phyloP scores from a whole-genome alignment of 257 asterid genomes.

The Solanum rostratum region DNA sequence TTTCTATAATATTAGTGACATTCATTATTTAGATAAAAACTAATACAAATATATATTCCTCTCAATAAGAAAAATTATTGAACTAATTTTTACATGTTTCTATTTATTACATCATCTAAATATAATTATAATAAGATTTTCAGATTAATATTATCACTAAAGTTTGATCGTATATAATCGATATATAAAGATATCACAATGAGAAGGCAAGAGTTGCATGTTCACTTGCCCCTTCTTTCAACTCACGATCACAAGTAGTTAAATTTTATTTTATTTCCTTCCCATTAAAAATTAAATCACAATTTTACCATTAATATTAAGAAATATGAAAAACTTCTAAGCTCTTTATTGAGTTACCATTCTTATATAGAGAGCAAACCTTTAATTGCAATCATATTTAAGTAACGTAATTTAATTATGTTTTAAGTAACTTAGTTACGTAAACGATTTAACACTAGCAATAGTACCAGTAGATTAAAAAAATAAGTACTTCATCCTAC shows the following conservation, averaged over 20 bases:
- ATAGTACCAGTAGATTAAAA: not conserved
- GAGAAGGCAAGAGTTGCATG: conserved; percentile 22
- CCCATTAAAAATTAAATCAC: not conserved
- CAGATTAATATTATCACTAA: not conserved
- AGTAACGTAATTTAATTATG: not conserved
- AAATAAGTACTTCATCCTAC: not conserved
- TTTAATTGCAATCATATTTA: not conserved
- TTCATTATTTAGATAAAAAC: too few relatives aligned
- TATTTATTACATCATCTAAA: not conserved
- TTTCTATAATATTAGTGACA: too few relatives aligned
- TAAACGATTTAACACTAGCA: not conserved
- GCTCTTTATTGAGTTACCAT: not conserved
- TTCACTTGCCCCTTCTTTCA: conserved; percentile 15
- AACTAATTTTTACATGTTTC: too few relatives aligned
- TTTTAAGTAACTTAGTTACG: not conserved
- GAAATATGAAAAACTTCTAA: not conserved
- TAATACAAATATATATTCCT: too few relatives aligned
- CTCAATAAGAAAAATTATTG: too few relatives aligned
- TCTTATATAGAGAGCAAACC: not conserved
- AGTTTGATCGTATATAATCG: not conserved
- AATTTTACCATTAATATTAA: not conserved
- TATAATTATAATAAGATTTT: not conserved
- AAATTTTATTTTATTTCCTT: not conserved
- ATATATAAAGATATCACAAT: not conserved
- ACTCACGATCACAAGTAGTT: conserved; percentile 5